Evolutionary conservation across 202 grass and related monocot species (phyloP), one percentile per base, ranked within the genome.

Genomic region (Digitaria exilis): DNA sequence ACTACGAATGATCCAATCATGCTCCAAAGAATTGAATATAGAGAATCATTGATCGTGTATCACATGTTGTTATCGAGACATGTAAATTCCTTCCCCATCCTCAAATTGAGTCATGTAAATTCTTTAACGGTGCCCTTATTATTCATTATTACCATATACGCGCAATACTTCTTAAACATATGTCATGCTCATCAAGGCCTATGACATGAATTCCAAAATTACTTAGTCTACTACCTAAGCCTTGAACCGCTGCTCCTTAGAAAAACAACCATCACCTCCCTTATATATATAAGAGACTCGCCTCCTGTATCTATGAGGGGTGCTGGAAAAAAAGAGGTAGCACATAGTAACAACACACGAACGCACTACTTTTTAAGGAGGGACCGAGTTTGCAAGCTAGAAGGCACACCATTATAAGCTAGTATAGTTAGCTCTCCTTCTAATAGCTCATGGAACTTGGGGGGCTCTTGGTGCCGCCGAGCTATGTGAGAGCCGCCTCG

Each of bases 381-480:
- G 21, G 16, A 30, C 16, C 26, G 0, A 3, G 15, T 8, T 29
- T 15, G 13, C 29, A 58, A 58, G 26, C 56, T 28, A 8, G 21
- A 18, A n/a, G 41, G 8, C 28, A 57, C 24, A 57, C 9, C 4
- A 22, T 3, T 3, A 11, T 24, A 57, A 0, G 3, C 0, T 4
- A 11, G 9, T 56, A 56, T 24, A 3, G 19, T 25, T 28, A 59
- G 24, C 16, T 17, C 26, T 45, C 67, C 1, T 0, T 12, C 51
- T 84, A 84, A 48, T 80, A 90, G 76, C 85, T 95, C 82, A 84
- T 90, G 0, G 87, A 90, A 34, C 90, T 90, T 15, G 54, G 29
- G 17, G 75, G 79, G 59, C 71, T 88, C 43, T 77, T 41, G 0
- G 46, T 48, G 5, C 58, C 43, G 11, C 88, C 60, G 41, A 79